Conservation (phyloP, 495 filamentous ascomycete genomes). For the Aspergillus ostianus region DNA sequence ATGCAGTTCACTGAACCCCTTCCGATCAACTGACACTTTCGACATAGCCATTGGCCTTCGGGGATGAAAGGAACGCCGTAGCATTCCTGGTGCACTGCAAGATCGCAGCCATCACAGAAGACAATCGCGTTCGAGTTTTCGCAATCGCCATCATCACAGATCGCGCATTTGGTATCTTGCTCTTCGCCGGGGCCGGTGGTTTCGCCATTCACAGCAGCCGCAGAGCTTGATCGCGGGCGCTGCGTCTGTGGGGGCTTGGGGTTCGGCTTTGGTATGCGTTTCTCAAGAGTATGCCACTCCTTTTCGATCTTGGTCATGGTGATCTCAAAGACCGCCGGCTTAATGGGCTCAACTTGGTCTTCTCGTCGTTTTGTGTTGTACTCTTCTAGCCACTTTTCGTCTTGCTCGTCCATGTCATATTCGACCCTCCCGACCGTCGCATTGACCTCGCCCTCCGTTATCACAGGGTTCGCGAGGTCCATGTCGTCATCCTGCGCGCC, state of each 20-base stretch:
- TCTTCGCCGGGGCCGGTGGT: slow-evolving; percentile 79
- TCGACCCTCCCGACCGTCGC: slow-evolving; percentile 75
- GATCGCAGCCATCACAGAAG: slow-evolving; percentile 96
- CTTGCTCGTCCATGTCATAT: slow-evolving; percentile 99
- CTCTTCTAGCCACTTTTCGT: slow-evolving; percentile 90
- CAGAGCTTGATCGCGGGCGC: slow-evolving; percentile 84
- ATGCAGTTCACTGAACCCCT: slow-evolving; percentile 93
- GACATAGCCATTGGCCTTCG: slow-evolving; percentile 96
- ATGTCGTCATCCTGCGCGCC: slow-evolving; percentile 79
- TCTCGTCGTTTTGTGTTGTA: slow-evolving; percentile 74
- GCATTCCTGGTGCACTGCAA: slow-evolving; percentile 98
- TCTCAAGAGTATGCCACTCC: slow-evolving; percentile 95
- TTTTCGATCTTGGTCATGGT: slow-evolving; percentile 99
- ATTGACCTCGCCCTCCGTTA: slow-evolving; percentile 61
- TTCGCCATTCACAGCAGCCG: slow-evolving; percentile 88
- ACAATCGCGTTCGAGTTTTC: slow-evolving; percentile 99
- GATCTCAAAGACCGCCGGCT: slow-evolving; percentile 91
- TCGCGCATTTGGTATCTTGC: slow-evolving; percentile 94
- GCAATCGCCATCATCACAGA: slow-evolving; percentile 97
- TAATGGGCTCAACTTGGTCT: slow-evolving; percentile 74
- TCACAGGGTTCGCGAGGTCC: slow-evolving; percentile 59
- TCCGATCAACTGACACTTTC: slow-evolving; percentile 94
- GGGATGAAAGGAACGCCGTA: slow-evolving; percentile 99
- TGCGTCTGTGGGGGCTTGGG: slow-evolving; percentile 94
- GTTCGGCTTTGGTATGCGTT: slow-evolving; percentile 91